Evolutionary conservation across 2,329 filamentous ascomycete genomes (phyloP).

Genomic region (Leptoxyphium fumago): DNA sequence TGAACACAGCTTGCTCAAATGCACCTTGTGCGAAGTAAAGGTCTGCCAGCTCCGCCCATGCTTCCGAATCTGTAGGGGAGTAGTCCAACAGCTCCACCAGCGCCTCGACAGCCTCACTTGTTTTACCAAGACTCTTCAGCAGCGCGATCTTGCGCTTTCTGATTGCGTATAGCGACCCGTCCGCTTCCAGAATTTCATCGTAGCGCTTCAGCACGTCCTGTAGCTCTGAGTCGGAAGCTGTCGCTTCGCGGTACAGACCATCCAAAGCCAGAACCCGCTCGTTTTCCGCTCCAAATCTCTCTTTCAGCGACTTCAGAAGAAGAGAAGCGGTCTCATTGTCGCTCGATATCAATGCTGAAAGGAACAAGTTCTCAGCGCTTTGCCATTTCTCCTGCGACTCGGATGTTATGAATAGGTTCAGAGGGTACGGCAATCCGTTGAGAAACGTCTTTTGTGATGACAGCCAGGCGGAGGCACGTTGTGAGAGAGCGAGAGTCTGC

Average conservation of each 20-base stretch:
- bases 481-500: conserved; percentile 32
- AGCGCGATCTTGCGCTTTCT: conserved; percentile 73
- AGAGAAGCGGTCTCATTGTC: conserved; percentile 64
- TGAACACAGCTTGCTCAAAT: conserved; percentile 71
- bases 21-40: conserved; percentile 69
- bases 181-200: conserved; percentile 55
- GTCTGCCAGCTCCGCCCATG: conserved; percentile 83
- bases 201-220: conserved; percentile 62
- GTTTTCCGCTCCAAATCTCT: conserved; percentile 70
- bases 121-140: conserved; percentile 56
- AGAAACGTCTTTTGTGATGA: conserved; percentile 20
- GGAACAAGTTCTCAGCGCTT: conserved; percentile 71
- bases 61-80: conserved; percentile 79
- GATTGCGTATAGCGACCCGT: conserved; percentile 70
- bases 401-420: conserved; percentile 34
- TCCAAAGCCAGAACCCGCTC: conserved; percentile 73
- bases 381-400: conserved; percentile 75
- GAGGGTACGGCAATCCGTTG: conserved; percentile 30
- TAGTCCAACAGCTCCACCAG: conserved; percentile 65
- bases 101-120: conserved; percentile 57
- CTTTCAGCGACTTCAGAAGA: conserved; percentile 59
- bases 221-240: conserved; percentile 52
- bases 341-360: conserved; percentile 70
- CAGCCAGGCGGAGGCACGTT: conserved; percentile 27
- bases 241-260: conserved; percentile 74